Conservation (phyloP, 805 yeast genomes). For the Scheffersomyces stipitis region DNA sequence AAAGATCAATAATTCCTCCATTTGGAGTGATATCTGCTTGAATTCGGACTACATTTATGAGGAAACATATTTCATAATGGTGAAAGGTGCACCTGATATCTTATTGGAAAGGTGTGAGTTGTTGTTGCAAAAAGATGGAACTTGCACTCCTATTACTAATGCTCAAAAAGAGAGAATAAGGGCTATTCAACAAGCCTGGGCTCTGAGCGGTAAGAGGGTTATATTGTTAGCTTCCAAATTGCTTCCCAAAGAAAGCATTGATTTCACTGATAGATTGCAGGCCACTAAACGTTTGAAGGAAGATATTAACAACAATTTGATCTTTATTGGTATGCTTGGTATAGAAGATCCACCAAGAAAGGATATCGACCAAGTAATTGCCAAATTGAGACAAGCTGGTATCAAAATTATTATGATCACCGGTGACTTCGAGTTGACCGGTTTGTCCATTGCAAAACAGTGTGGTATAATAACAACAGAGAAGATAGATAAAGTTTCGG, state of each 20-base stretch:
- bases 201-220: slow-evolving; percentile 37
- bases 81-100: slow-evolving; percentile 51
- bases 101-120: slow-evolving; percentile 29
- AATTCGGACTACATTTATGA: slow-evolving; percentile 7
- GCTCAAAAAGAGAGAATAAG: slow-evolving; percentile 15
- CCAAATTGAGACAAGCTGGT: slow-evolving; percentile 37
- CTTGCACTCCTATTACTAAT: slow-evolving; percentile 16
- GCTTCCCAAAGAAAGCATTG: slow-evolving; percentile 12
- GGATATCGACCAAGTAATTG: slow-evolving; percentile 31
- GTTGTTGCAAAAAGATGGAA: slow-evolving; percentile 13
- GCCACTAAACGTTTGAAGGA: slow-evolving; percentile 12
- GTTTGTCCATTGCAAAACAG: slow-evolving; percentile 48
- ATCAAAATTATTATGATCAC: slow-evolving; percentile 45
- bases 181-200: slow-evolving; percentile 33
- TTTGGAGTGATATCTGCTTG: slow-evolving; percentile 12
- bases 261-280: slow-evolving; percentile 10
- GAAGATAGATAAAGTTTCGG: slow-evolving; percentile 16
- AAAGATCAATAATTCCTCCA: slow-evolving; percentile 2
- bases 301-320: slow-evolving; percentile 16
- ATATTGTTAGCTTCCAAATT: slow-evolving; percentile 26
- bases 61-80: slow-evolving; percentile 20
- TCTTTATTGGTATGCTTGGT: slow-evolving; percentile 39
- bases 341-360: slow-evolving; percentile 46
- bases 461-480: slow-evolving; percentile 34
- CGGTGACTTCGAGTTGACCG: slow-evolving; percentile 57